phyloP scores from a whole-genome alignment of 352 stramenopile genomes.

The Chrysophaeum taylorii region DNA sequence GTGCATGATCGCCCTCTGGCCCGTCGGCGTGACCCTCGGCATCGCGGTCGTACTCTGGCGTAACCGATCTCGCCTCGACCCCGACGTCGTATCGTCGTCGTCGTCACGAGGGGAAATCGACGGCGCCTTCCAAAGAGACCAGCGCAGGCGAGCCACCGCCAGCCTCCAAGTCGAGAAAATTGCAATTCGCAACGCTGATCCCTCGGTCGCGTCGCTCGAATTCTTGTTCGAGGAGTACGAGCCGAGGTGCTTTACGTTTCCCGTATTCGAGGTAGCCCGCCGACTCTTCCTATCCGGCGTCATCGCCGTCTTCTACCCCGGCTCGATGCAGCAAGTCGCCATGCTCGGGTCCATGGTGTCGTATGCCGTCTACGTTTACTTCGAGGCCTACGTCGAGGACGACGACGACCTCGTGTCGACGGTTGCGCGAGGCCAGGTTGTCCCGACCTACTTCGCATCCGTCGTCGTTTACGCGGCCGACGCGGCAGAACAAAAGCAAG shows the following conservation, averaged over 20 bases:
- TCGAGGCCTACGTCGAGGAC: constrained; percentile 7
- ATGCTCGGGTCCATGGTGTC: constrained; percentile 14
- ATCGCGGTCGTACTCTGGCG: neutral
- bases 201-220: neutral
- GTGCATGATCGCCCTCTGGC: neutral
- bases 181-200: too few species aligned
- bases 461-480: too few species aligned
- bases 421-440: too few species aligned
- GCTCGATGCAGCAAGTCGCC: neutral
- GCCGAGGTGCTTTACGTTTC: constrained; percentile 22
- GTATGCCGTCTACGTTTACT: constrained; percentile 2
- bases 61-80: neutral
- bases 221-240: constrained; percentile 24
- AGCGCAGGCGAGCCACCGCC: too few species aligned
- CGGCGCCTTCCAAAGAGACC: too few species aligned
- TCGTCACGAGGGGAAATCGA: too few species aligned
- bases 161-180: too few species aligned
- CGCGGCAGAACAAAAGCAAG: too few species aligned
- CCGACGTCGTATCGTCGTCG: neutral
- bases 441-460: too few species aligned
- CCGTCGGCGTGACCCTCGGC: neutral
- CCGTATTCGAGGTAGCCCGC: constrained; percentile 13
- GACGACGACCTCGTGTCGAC: too few species aligned
- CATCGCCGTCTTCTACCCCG: constrained; percentile 13
- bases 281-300: constrained; percentile 13